phyloP scores from a whole-genome alignment of 2,329 filamentous ascomycete species.

The Sordariomycetes sp. region DNA sequence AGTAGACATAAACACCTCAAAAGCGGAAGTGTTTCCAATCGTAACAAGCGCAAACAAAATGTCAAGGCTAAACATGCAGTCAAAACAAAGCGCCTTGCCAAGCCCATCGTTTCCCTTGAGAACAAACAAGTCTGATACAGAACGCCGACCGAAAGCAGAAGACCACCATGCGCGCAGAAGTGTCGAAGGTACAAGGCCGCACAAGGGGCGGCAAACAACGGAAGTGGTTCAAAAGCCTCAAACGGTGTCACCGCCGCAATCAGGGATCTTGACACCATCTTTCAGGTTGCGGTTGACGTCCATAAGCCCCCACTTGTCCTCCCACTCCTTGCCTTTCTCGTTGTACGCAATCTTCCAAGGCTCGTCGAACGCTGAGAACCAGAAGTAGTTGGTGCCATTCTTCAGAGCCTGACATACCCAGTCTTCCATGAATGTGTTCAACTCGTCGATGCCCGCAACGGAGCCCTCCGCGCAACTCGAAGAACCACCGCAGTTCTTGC shows the following conservation, averaged over 20 bases:
- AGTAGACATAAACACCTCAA: too few species aligned
- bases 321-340: conserved; percentile 63
- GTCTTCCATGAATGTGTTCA: conserved; percentile 79
- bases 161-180: too few species aligned
- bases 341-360: conserved; percentile 85
- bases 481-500: conserved; percentile 61
- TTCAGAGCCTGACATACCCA: conserved; percentile 75
- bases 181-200: too few species aligned
- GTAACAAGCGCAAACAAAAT: too few species aligned
- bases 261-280: conserved; percentile 72
- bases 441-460: conserved; percentile 67
- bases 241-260: conserved; percentile 70
- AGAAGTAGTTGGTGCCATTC: conserved; percentile 90
- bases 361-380: conserved; percentile 96
- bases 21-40: too few species aligned
- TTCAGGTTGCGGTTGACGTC: conserved; percentile 80
- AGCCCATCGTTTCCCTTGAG: too few species aligned
- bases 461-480: conserved; percentile 54
- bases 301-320: conserved; percentile 93
- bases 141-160: too few species aligned
- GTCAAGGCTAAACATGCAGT: too few species aligned
- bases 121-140: too few species aligned
- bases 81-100: too few species aligned
- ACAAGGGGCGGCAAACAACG: background rate
- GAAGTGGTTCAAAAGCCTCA: conserved; percentile 11